A percentile compares a stretch with the other conserved stretches of the same genome.
Conservation (phyloP, 2,329 filamentous ascomycete species). For the Coniella lustricola region DNA sequence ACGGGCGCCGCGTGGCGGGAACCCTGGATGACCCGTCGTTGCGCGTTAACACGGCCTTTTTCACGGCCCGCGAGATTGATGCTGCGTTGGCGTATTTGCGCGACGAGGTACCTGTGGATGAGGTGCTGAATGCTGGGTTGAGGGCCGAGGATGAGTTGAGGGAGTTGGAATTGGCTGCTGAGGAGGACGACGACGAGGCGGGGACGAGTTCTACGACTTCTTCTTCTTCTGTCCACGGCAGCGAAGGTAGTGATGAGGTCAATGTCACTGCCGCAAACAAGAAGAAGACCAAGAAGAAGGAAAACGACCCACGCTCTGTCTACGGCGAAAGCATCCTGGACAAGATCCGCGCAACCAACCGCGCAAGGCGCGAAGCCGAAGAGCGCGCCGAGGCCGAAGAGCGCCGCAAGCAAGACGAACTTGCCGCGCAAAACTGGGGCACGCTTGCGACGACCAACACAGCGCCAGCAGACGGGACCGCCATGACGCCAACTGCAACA, state of each 20-base stretch:
- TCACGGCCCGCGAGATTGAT: conserved; percentile 32
- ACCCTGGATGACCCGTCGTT: conserved; percentile 54
- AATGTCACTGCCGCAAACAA: too few relatives aligned
- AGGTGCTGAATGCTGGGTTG: conserved; percentile 53
- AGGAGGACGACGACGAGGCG: conserved; percentile 19
- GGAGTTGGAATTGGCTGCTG: conserved; percentile 36
- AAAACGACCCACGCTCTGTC: conserved; percentile 23
- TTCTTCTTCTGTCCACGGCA: conserved; percentile 10
- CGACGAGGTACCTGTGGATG: conserved; percentile 47
- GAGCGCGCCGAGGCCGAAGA: conserved; percentile 36
- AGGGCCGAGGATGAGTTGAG: conserved; percentile 57
- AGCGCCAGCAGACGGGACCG: too few relatives aligned
- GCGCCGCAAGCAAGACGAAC: conserved; percentile 34
- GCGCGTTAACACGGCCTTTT: conserved; percentile 39
- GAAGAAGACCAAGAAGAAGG: conserved; percentile 27
- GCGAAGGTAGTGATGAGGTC: too few relatives aligned
- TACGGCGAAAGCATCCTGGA: conserved; percentile 54
- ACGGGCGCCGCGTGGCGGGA: conserved; percentile 57
- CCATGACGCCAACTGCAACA: too few relatives aligned
- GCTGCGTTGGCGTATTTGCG: conserved; percentile 50
- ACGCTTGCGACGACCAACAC: conserved; percentile 28
- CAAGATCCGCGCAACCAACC: conserved; percentile 46
- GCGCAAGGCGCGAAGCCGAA: conserved; percentile 41
- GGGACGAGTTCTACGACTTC: too few relatives aligned
- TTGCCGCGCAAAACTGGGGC: conserved; percentile 30